Evolutionary conservation across 139 green algal genomes (phyloP), one percentile per base, ranked within the genome.

Genomic region (Auxenochlorella pyrenoidosa): DNA sequence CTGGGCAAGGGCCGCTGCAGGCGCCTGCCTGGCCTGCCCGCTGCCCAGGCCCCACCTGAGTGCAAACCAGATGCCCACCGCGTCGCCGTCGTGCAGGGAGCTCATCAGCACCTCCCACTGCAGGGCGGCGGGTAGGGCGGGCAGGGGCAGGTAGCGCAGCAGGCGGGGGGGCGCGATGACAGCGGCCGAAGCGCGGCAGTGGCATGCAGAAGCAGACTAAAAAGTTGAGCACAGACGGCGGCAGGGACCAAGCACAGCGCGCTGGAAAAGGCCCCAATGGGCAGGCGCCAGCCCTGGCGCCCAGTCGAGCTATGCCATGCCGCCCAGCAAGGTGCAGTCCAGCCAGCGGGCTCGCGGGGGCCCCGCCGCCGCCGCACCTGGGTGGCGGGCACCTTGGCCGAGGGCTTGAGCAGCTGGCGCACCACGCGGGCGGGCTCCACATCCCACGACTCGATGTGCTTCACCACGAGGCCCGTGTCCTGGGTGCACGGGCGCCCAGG

Each of bases 381-480:
- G 18, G 79, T 75, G 6, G 32, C 26, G 75, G 86, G 43, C 66
- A 91, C 75, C 86, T 91, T 92, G 59, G 78, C 70, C 15, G 90
- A 60, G 3, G 94, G 94, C 65, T 84, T 88, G 66, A 97, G 79
- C 75, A 97, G 87, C 60, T 90, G 72, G 51, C 87, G 76, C 66
- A 97, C 54, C 65, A 96, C 94, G 84, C 87, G 84, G 1, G 8
- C 58, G 0, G 94, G 94, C 59, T 97, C 93, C 32, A 95, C 88
- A 40, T 97, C 93, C 95, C 95, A 97, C 19, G 54, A 38, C 86
- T 97, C 95, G 71, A 95, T 92, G 84, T 97, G 95, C 77, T 93
- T 79, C 30, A 95, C 90, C 65, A 97, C 94, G 30, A 54, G 75
- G 3, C 91, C 90, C 2, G 76, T 91, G 21, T 88, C 75, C 86